phyloP scores from a whole-genome alignment of 2,329 filamentous ascomycete species.

The Microsporum ferrugineum region DNA sequence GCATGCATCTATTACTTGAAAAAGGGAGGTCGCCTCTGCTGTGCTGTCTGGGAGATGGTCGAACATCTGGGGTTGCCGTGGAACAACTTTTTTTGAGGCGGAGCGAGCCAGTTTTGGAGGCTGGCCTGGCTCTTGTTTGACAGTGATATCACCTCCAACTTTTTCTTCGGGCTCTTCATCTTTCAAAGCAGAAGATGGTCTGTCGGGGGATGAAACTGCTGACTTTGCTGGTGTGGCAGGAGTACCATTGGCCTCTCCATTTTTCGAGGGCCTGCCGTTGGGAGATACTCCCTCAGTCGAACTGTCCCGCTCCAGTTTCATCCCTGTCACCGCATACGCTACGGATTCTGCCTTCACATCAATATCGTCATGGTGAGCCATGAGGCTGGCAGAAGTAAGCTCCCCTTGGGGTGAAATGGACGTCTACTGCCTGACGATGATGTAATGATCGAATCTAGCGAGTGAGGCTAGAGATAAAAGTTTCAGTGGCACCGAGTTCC shows the following conservation, averaged over 20 bases:
- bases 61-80: constrained; percentile 56
- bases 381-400: constrained; percentile 20
- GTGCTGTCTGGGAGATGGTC: constrained; percentile 67
- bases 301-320: constrained; percentile 24
- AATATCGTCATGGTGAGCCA: constrained; percentile 33
- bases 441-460: background rate
- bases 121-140: constrained; percentile 55
- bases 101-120: constrained; percentile 63
- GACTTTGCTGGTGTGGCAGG: constrained; percentile 4
- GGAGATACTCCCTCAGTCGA: constrained; percentile 17
- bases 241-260: constrained; percentile 12
- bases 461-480: background rate
- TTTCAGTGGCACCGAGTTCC: background rate
- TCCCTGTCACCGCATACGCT: constrained; percentile 27
- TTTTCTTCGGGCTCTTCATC: constrained; percentile 40
- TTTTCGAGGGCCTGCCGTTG: constrained; percentile 16
- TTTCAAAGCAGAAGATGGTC: constrained; percentile 21
- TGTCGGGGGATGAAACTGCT: background rate
- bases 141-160: constrained; percentile 48
- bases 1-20: constrained; percentile 72
- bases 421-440: background rate
- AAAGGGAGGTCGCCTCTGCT: constrained; percentile 59
- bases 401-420: too few relatives aligned
- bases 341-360: constrained; percentile 27
- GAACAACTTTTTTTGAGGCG: constrained; percentile 56